Base-by-base conservation (phyloP, 2,329 filamentous ascomycete genomes). In the Nemania serpens region DNA sequence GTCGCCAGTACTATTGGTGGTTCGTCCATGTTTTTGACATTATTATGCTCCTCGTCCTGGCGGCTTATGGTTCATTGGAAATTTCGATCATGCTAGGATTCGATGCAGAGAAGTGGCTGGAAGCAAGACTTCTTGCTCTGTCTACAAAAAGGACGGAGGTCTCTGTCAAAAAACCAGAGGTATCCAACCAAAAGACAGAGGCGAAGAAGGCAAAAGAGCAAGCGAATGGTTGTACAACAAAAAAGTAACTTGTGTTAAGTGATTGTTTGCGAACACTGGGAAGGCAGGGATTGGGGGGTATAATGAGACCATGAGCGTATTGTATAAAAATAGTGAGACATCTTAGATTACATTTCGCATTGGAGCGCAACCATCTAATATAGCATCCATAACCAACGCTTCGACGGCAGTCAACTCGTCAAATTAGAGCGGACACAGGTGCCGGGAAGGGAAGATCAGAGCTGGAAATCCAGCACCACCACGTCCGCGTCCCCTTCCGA, bases 1-100 rank as follows among this genome's bases (percentile, higher is more conserved):
- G 95, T 0, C 86, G 88, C 22, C 94, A 97, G 81, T 92, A 97
- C 78, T 83, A 93, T 54, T 99, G 95, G 95, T 99, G 95, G 95
- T 82, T 85, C 4, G 87, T 95, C 5, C 93, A 98, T 79, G 82
- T 93, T 47, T 62, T 92, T 36, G 88, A 92, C 71, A 66, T 92
- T 7, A 70, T 80, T 57, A 75, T 78, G 1, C 39, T 81, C 2
- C 47, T 78, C 5, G 71, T 69, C 13, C 62, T 73, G 0, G 18
- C 73, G 2, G 64, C 65, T 5, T 75, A 75, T 52, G 70, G 62
- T 5, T 57, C 66, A 15, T 58, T 74, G 34, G 62, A 62, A 34
- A 61, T 55, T 15, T 61, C 58, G 2, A 59, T 63, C 7, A 52
- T 62, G 3, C 63, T 57, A 5, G 66, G 69, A 41, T 66, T 68